Evolutionary conservation across 2,329 filamentous ascomycete species (phyloP), one percentile per base, ranked within the genome.

Genomic region (Epichloe bromicola): DNA sequence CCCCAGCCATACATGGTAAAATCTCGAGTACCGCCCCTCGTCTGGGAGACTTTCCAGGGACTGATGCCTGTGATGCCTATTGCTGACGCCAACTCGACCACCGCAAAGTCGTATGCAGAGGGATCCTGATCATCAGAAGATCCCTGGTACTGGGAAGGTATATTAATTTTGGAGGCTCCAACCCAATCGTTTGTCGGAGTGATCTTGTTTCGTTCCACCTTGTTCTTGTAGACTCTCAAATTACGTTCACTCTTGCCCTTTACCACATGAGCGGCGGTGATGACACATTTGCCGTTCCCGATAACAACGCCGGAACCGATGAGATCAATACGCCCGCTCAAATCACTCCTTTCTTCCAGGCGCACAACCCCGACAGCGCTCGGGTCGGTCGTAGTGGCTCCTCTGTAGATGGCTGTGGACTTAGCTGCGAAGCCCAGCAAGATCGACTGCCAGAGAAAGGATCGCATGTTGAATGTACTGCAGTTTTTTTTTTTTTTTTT

Each of bases 181-280:
- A 38, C 36, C 3, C 0, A 38, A 6, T 1, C 0, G 1, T 7
- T 1, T n/a, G 36, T 38, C 14, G 2, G 12, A 38, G 0, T 2
- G 12, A 38, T 38, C 3, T n/a, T 14, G 36, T 1, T 3, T n/a
- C 1, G 2, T 38, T n/a, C 3, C 14, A 3, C 2, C 1, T 2
- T 5, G 14, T 38, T 38, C n/a, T 6, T n/a, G 36, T 5, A 38
- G 14, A 38, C 14, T 38, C 3, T 38, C 3, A 38, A 38, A 38
- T n/a, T 0, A 6, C 3, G 0, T 38, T 14, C 3, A 0, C 2
- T 2, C 11, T 1, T 3, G n/a, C 12, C 5, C 3, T 5, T 4
- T 14, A 38, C 36, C 36, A 38, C 36, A 38, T 38, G 36, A 14
- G 36, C 36, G 36, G 36, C 36, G n/a, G 36, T 38, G 14, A 38